Percentiles rank a stretch among this genome's conserved stretches.
phyloP scores from a whole-genome alignment of 352 stramenopile species.

The Aphanomyces euteiches region DNA sequence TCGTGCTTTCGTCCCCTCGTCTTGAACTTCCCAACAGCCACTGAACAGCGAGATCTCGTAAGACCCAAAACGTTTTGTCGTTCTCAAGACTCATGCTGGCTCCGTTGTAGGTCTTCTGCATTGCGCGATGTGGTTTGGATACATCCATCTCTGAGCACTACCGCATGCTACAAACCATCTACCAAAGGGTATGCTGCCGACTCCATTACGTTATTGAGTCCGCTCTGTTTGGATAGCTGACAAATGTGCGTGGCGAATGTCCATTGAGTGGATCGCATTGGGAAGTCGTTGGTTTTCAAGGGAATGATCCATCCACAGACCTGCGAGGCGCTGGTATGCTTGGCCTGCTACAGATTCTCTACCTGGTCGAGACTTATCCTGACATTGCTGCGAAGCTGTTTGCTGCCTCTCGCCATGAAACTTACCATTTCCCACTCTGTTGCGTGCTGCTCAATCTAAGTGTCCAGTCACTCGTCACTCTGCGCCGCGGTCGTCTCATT shows the following conservation, averaged over 20 bases:
- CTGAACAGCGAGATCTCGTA: slow-evolving; percentile 65
- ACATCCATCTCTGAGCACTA: slow-evolving; percentile 29
- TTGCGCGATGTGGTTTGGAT: slow-evolving; percentile 27
- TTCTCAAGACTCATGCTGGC: too few species aligned
- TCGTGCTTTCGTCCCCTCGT: slow-evolving; percentile 53
- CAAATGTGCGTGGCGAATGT: slow-evolving; percentile 38
- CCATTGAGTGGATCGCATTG: slow-evolving; percentile 67
- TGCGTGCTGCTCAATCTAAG: slow-evolving; percentile 77
- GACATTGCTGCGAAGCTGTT: slow-evolving; percentile 48
- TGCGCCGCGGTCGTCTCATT: slow-evolving; percentile 69
- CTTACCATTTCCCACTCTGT: slow-evolving; percentile 60
- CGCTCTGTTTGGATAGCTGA: slow-evolving; percentile 10
- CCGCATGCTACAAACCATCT: slow-evolving; percentile 61
- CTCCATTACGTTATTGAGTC: neutral
- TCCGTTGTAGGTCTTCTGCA: slow-evolving; percentile 40
- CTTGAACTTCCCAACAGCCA: slow-evolving; percentile 49
- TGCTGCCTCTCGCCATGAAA: slow-evolving; percentile 48
- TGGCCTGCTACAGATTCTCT: slow-evolving; percentile 79
- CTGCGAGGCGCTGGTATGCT: slow-evolving; percentile 81
- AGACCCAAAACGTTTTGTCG: slow-evolving; percentile 32
- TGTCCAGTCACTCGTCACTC: slow-evolving; percentile 53
- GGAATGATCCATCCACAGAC: slow-evolving; percentile 82
- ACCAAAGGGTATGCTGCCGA: slow-evolving; percentile 40
- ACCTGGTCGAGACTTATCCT: slow-evolving; percentile 61
- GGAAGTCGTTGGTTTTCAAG: slow-evolving; percentile 88